Percentiles rank a stretch among this genome's conserved stretches.
phyloP scores from a whole-genome alignment of 306 rosid genomes.

The Medicago lupulina region DNA sequence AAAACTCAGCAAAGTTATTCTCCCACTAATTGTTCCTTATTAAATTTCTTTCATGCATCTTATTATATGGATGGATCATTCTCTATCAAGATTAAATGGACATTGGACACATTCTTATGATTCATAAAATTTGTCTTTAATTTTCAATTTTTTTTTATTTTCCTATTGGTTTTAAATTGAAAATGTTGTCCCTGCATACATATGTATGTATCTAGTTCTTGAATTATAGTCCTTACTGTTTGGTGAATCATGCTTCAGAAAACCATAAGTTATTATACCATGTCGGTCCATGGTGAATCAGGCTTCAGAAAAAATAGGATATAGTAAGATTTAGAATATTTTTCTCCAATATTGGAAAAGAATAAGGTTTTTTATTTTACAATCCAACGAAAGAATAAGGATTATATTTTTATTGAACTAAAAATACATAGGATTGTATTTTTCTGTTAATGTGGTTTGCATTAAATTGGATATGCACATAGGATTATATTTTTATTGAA shows the following conservation, averaged over 20 bases:
- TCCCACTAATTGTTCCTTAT: background rate
- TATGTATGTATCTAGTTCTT: background rate
- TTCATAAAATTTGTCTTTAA: slow-evolving; percentile 34
- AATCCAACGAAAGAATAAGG: too few species aligned
- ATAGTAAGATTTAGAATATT: background rate
- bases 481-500: too few species aligned
- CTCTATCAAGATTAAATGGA: too few species aligned
- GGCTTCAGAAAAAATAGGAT: background rate
- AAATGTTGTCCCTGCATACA: slow-evolving; percentile 4
- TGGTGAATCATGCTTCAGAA: slow-evolving; percentile 27
- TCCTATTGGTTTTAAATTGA: slow-evolving; percentile 8
- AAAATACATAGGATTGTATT: too few species aligned
- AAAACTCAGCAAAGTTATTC: slow-evolving; percentile 3
- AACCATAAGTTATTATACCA: slow-evolving; percentile 18
- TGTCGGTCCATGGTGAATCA: slow-evolving; percentile 18
- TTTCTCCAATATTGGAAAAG: background rate
- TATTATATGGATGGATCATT: background rate
- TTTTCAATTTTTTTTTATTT: background rate
- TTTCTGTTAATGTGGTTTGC: background rate
- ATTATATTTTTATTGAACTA: too few species aligned
- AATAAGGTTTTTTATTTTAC: too few species aligned
- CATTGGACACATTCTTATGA: slow-evolving; percentile 11
- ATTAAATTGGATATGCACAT: background rate
- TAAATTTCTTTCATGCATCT: slow-evolving; percentile 26
- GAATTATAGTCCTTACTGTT: slow-evolving; percentile 26